phyloP scores from a whole-genome alignment of 2,329 filamentous ascomycete species.

The Stagonosporopsis rhizophila region DNA sequence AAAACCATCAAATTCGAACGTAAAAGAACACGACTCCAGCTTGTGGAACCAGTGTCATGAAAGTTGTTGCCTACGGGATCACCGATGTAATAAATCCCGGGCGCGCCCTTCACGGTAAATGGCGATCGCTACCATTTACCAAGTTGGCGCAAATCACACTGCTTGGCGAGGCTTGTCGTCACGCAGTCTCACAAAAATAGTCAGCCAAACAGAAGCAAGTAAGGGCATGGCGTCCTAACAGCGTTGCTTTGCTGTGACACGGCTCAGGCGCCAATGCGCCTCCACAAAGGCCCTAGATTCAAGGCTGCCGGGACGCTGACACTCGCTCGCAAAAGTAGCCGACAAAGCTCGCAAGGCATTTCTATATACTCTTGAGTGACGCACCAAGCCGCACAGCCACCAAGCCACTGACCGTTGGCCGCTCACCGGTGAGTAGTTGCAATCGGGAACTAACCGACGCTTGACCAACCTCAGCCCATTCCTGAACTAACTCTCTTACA shows the following conservation, averaged over 20 bases:
- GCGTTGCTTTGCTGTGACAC: constrained; percentile 27
- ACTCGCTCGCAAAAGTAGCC: constrained; percentile 34
- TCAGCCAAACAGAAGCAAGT: constrained; percentile 26
- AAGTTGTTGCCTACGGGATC: not conserved
- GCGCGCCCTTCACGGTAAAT: constrained; percentile 19
- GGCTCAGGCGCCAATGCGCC: constrained; percentile 8
- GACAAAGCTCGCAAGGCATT: constrained; percentile 28
- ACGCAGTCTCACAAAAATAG: constrained; percentile 39
- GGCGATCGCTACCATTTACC: constrained; percentile 23
- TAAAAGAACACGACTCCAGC: not conserved
- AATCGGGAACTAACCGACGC: constrained; percentile 22
- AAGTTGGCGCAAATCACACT: constrained; percentile 22
- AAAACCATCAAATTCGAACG: not conserved
- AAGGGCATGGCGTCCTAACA: constrained; percentile 24
- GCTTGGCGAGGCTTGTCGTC: constrained; percentile 41
- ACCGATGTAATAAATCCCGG: not conserved
- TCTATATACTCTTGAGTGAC: constrained; percentile 27
- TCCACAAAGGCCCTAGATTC: not conserved
- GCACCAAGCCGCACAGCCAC: constrained; percentile 34
- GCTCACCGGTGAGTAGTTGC: constrained; percentile 38
- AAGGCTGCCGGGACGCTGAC: not conserved
- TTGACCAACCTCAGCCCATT: constrained; percentile 23
- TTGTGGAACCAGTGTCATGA: not conserved
- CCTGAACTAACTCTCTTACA: constrained; percentile 17
- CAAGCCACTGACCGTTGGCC: constrained; percentile 27